A percentile compares a stretch with the other conserved stretches of the same genome.
phyloP scores from a whole-genome alignment of 225 moss, liverwort and hornwort genomes.

The Straminergon stramineum region DNA sequence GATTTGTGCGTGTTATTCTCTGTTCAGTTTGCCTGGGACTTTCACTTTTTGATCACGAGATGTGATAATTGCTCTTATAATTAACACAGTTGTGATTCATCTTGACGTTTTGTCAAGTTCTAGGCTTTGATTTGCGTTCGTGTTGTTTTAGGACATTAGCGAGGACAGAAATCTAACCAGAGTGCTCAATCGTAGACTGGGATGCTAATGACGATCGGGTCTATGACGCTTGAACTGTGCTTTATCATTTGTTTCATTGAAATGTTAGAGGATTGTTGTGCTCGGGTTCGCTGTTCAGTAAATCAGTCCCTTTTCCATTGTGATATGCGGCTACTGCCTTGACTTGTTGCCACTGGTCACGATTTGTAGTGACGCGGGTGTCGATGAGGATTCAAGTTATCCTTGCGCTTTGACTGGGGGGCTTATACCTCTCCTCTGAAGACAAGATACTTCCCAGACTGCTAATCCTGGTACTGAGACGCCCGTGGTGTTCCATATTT shows the following conservation, averaged over 20 bases:
- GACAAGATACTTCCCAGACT: conserved; percentile 40
- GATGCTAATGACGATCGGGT: neutral
- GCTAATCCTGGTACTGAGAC: conserved; percentile 60
- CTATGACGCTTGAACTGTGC: neutral
- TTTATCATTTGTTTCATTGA: neutral
- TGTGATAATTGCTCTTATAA: neutral
- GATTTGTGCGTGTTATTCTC: too few relatives aligned
- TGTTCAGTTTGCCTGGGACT: neutral
- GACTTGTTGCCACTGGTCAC: neutral
- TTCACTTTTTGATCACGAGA: neutral
- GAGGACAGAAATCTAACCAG: neutral
- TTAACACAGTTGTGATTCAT: neutral
- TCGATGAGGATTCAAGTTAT: conserved; percentile 58
- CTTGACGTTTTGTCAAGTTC: neutral
- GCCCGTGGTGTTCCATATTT: neutral
- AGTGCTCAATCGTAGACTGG: neutral
- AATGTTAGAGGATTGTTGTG: neutral
- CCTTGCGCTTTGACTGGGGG: conserved; percentile 58
- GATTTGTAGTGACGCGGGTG: neutral
- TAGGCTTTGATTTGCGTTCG: neutral
- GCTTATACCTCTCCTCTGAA: conserved; percentile 9
- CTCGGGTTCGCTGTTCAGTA: neutral
- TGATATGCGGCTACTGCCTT: neutral
- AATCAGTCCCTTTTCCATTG: neutral
- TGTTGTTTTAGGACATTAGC: too few relatives aligned